phyloP scores from a whole-genome alignment of 1,284 basidiomycete genomes.

The Neolentinus lepideus region DNA sequence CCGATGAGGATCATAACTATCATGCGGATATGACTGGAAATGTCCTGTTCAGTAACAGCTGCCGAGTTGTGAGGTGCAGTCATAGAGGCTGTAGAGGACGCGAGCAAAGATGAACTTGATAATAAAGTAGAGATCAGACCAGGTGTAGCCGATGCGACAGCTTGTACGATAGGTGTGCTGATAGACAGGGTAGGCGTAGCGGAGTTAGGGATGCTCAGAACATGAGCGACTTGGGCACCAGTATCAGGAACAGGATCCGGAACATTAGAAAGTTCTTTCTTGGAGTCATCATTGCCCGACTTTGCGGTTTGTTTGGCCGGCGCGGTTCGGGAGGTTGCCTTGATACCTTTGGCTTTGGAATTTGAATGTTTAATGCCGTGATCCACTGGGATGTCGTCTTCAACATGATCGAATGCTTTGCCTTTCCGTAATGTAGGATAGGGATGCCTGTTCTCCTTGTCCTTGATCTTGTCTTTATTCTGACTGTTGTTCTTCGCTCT shows the following conservation, averaged over 20 bases:
- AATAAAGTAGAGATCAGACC: constrained; percentile 15
- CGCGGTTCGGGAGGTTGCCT: neutral
- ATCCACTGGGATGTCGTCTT: constrained; percentile 9
- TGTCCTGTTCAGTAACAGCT: constrained; percentile 12
- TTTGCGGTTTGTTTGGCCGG: neutral
- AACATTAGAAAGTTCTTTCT: constrained; percentile 33
- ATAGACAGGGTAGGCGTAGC: constrained; percentile 10
- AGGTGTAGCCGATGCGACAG: constrained; percentile 11
- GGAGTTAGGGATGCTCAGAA: constrained; percentile 9
- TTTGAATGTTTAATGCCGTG: constrained; percentile 7
- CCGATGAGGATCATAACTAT: constrained; percentile 49
- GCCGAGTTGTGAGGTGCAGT: constrained; percentile 8
- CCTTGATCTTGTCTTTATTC: neutral
- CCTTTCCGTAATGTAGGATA: neutral
- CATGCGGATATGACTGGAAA: constrained; percentile 26
- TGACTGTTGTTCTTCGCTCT: neutral
- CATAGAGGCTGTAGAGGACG: constrained; percentile 6
- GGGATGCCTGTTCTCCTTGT: constrained; percentile 3
- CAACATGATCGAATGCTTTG: constrained; percentile 5
- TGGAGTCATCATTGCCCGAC: neutral
- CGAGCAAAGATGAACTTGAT: constrained; percentile 7
- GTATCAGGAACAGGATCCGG: constrained; percentile 52
- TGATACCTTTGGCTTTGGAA: constrained; percentile 9
- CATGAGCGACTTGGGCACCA: constrained; percentile 17
- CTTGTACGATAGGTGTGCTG: constrained; percentile 19